Evolutionary conservation across 2,329 filamentous ascomycete genomes (phyloP), one percentile per base, ranked within the genome.

Genomic region (Lasiodiplodia gonubiensis): DNA sequence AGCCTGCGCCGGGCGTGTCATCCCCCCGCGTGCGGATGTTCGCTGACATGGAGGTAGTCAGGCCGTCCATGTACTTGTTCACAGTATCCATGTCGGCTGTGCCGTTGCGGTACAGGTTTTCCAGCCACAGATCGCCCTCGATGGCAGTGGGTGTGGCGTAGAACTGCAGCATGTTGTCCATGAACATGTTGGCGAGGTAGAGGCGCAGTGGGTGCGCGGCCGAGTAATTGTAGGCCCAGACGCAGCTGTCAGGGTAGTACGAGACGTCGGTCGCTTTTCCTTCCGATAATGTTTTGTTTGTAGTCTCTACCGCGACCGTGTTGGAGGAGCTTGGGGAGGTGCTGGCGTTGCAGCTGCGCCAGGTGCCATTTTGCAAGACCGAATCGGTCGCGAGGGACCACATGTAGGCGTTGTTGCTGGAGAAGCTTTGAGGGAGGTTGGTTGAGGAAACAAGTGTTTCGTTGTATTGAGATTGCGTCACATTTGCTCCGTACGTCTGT

Each of bases 21-120:
- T 33, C 30, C 7, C 55, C 55, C 16, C 37, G 37, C 16, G 37
- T 21, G 7, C 55, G 55, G 12, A 60, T 33, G 23, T 48, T 60
- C 23, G 37, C 55, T 4, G 55, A 21, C 25, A 60, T 12, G 12
- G 55, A 60, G 6, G 18, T 30, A 2, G 39, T 21, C 23, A 60
- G 25, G 12, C 55, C 55, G 2, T 46, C 23, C 55, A 60, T 48
- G 37, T 16, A 48, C 3, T 11, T 23, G 16, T 46, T 18, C 7
- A 48, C 23, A 2, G 37, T 48, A 3, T 14, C 27, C 6, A 21
- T 12, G 8, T 39, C 27, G 16, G 55, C 55, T 3, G 55, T 18
- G 39, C 55, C 37, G 39, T 48, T 60, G 14, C 39, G 55, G 23
- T 48, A 60, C 23, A 60, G 37, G 8, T 60, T 60, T 25, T 60